phyloP scores from a whole-genome alignment of 2,329 filamentous ascomycete genomes.

The Talaromyces piceae region DNA sequence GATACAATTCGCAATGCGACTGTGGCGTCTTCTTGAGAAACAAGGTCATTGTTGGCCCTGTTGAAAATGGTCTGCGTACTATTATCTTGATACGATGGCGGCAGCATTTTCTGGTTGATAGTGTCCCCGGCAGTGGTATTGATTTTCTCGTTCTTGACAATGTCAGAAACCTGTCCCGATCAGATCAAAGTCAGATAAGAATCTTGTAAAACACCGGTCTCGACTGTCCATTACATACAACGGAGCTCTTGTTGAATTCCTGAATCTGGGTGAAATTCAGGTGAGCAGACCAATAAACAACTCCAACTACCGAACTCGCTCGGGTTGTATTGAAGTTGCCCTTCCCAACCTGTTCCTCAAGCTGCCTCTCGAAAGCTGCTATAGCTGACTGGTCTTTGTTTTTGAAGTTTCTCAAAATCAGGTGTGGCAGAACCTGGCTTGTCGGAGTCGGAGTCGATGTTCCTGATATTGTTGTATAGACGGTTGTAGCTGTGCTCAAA shows the following conservation, averaged over 20 bases:
- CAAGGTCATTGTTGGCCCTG: neutral
- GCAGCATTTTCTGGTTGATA: neutral
- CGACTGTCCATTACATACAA: neutral
- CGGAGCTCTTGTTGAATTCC: neutral
- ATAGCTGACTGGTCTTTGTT: neutral
- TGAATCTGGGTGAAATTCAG: conserved; percentile 1
- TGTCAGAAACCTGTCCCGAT: neutral
- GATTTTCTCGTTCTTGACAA: neutral
- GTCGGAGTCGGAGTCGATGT: neutral
- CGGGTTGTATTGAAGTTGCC: neutral
- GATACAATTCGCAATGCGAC: neutral
- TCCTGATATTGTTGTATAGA: neutral
- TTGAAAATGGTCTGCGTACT: neutral
- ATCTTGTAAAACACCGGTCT: neutral
- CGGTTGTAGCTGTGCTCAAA: neutral
- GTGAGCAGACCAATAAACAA: neutral
- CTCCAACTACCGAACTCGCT: neutral
- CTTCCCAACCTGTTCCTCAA: neutral
- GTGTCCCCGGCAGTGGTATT: neutral
- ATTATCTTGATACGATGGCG: neutral
- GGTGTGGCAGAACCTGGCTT: neutral
- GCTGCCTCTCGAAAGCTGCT: neutral
- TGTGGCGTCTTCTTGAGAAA: neutral
- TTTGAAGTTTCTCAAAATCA: neutral
- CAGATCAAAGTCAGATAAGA: neutral